Evolutionary conservation across 805 yeast genomes (phyloP).

Genomic region (Candida sonorensis): DNA sequence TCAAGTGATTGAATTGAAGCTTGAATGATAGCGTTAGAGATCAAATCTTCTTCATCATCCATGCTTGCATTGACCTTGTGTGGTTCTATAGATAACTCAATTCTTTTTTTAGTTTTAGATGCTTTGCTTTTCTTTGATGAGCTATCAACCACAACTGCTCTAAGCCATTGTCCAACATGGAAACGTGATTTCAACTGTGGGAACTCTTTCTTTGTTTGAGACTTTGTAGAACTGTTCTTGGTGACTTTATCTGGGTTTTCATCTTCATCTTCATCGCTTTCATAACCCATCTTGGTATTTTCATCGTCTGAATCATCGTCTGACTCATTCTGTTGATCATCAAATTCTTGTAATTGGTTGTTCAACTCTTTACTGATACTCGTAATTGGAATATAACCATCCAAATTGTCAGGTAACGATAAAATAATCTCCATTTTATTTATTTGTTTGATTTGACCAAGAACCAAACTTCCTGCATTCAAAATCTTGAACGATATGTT

Average conservation of each 20-base stretch:
- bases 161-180: conserved; percentile 75
- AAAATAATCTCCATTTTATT: conserved; percentile 58
- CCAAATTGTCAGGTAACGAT: conserved; percentile 72
- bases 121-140: conserved; percentile 30
- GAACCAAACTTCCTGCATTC: conserved; percentile 62
- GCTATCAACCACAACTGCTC: conserved; percentile 64
- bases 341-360: conserved; percentile 46
- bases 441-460: conserved; percentile 69
- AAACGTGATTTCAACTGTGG: conserved; percentile 55
- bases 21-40: conserved; percentile 60
- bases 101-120: conserved; percentile 44
- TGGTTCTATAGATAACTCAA: conserved; percentile 72
- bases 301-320: conserved; percentile 11
- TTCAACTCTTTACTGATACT: conserved; percentile 62
- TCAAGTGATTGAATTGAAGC: conserved; percentile 73
- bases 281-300: conserved; percentile 10
- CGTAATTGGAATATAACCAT: conserved; percentile 73
- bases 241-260: conserved; percentile 24
- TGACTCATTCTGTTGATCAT: conserved; percentile 39
- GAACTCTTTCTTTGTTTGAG: conserved; percentile 31
- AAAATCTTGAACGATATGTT: conserved; percentile 55
- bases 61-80: conserved; percentile 55
- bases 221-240: conserved; percentile 11
- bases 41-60: conserved; percentile 56
- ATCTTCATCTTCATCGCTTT: conserved; percentile 26